Evolutionary conservation across 1,139 yeast species (phyloP).

Genomic region (Pneumocystis wakefieldiae): DNA sequence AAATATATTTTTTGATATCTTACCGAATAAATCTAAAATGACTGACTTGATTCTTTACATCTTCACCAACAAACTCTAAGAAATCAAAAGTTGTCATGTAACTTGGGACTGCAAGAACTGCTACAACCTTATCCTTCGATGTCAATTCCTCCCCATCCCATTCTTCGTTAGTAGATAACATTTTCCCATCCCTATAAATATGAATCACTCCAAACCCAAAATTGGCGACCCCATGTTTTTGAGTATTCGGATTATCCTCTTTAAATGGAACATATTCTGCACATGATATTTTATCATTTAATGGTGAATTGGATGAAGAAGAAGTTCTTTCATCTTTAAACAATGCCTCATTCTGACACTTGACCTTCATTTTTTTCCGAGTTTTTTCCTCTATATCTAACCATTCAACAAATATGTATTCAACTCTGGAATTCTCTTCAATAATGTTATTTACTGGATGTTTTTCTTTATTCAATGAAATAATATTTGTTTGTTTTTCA

Average conservation of each 20-base stretch:
- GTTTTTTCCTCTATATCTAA: neutral
- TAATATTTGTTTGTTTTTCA: neutral
- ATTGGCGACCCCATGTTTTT: neutral
- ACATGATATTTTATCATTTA: neutral
- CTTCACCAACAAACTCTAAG: constrained; percentile 61
- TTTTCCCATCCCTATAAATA: constrained; percentile 1
- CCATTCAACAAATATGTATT: neutral
- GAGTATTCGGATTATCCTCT: neutral
- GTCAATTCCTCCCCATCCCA: neutral
- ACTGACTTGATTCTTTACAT: constrained; percentile 40
- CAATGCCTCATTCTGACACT: neutral
- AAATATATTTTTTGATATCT: neutral
- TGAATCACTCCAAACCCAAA: constrained; percentile 7
- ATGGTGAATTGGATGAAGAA: neutral
- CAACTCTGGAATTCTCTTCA: neutral
- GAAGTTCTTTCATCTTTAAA: neutral
- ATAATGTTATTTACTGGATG: neutral
- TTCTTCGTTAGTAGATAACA: neutral
- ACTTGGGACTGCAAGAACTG: constrained; percentile 74
- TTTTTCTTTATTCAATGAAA: neutral
- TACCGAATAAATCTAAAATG: constrained; percentile 55
- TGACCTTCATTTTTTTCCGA: neutral
- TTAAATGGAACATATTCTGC: neutral
- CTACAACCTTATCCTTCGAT: constrained; percentile 45
- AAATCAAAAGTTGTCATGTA: constrained; percentile 77